phyloP scores from a whole-genome alignment of 2,329 filamentous ascomycete species.

The Sclerotiophoma versabilis region DNA sequence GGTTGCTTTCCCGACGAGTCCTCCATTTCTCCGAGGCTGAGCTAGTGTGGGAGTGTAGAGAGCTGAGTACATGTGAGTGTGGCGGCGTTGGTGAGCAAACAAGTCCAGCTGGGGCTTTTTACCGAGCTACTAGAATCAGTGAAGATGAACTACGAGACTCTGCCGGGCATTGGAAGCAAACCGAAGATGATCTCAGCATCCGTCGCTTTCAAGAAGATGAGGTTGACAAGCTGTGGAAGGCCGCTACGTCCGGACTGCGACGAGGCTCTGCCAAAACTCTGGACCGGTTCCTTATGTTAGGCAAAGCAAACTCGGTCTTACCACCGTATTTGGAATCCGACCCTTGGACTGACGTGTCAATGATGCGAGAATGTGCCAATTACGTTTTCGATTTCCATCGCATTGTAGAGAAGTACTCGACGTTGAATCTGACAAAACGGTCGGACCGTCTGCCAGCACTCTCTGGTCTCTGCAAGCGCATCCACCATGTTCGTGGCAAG shows the following conservation, averaged over 20 bases:
- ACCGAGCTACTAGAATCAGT: neutral
- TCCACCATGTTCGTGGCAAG: slow-evolving; percentile 22
- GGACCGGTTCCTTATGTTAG: neutral
- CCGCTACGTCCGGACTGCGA: neutral
- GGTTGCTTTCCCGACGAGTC: slow-evolving; percentile 4
- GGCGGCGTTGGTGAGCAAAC: slow-evolving; percentile 11
- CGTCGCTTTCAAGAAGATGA: slow-evolving; percentile 5
- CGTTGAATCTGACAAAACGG: slow-evolving; percentile 15
- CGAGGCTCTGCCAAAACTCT: neutral
- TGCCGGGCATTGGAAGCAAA: neutral
- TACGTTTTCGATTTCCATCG: slow-evolving; percentile 20
- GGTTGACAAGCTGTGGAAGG: slow-evolving; percentile 6
- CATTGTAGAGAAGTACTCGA: slow-evolving; percentile 27
- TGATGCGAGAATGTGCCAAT: slow-evolving; percentile 11
- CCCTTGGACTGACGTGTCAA: neutral
- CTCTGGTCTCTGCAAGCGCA: slow-evolving; percentile 22
- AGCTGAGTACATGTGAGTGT: slow-evolving; percentile 24
- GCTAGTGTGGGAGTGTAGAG: slow-evolving; percentile 29
- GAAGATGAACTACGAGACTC: neutral
- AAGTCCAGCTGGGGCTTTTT: neutral
- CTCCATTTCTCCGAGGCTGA: slow-evolving; percentile 21
- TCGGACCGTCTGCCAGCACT: slow-evolving; percentile 24
- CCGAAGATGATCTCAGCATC: slow-evolving; percentile 10
- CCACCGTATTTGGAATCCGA: neutral
- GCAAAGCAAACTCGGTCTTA: neutral